A percentile compares a stretch with the other conserved stretches of the same genome.
Conservation (phyloP, 768 basidiomycete genomes). For the Termitomyces sp. region DNA sequence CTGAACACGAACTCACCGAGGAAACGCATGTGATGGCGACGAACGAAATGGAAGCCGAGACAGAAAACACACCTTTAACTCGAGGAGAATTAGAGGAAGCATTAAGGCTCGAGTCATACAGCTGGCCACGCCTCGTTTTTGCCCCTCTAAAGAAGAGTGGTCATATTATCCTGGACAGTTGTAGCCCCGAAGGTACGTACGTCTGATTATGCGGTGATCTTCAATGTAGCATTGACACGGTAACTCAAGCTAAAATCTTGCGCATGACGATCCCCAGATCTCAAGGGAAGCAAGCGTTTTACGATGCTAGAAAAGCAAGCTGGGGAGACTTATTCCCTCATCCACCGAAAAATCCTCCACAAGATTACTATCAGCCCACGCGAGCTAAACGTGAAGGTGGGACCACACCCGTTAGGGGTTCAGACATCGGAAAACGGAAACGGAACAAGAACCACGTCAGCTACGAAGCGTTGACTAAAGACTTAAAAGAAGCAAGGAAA, state of each 20-base stretch:
- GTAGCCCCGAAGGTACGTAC: slow-evolving; percentile 76
- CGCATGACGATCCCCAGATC: slow-evolving; percentile 88
- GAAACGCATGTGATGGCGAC: slow-evolving; percentile 1
- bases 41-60: slow-evolving; percentile 7
- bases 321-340: slow-evolving; percentile 99
- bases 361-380: slow-evolving; percentile 49
- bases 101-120: slow-evolving; percentile 70
- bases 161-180: slow-evolving; percentile 88
- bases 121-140: slow-evolving; percentile 88
- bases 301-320: slow-evolving; percentile 87
- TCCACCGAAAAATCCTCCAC: slow-evolving; percentile 68
- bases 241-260: slow-evolving; percentile 73
- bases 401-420: slow-evolving; percentile 25
- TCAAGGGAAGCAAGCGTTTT: slow-evolving; percentile 92
- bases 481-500: slow-evolving; percentile 32
- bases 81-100: slow-evolving; percentile 39
- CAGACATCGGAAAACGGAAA: slow-evolving; percentile 51
- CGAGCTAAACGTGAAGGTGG: slow-evolving; percentile 23
- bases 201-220: slow-evolving; percentile 7
- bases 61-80: slow-evolving; percentile 6
- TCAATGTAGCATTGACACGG: neutral
- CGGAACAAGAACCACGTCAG: slow-evolving; percentile 22
- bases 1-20: slow-evolving; percentile 18
- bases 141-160: slow-evolving; percentile 91
- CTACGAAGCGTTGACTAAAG: slow-evolving; percentile 32